phyloP scores from a whole-genome alignment of 2,329 filamentous ascomycete genomes.

The Mycosphaerella sp. region DNA sequence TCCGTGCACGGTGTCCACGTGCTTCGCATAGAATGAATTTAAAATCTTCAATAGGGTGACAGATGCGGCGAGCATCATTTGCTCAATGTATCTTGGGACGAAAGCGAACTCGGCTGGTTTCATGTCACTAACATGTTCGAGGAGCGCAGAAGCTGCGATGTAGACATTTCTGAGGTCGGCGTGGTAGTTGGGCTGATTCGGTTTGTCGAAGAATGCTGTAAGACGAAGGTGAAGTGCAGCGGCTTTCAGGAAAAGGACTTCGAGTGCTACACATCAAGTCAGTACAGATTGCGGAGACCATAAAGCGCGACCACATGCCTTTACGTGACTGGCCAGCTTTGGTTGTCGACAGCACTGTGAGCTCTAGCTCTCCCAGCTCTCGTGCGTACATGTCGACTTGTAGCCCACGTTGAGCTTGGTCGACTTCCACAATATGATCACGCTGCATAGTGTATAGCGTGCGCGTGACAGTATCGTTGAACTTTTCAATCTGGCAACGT shows the following conservation, averaged over 20 bases:
- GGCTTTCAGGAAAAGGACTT: conserved; percentile 61
- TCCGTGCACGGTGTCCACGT: conserved; percentile 63
- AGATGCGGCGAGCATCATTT: conserved; percentile 76
- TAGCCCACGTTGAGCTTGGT: conserved; percentile 34
- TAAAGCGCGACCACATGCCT: neutral
- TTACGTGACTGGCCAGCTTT: conserved; percentile 25
- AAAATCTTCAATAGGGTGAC: conserved; percentile 72
- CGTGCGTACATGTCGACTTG: conserved; percentile 36
- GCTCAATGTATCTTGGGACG: conserved; percentile 69
- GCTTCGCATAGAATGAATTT: conserved; percentile 67
- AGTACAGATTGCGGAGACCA: neutral
- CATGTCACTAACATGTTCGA: conserved; percentile 64
- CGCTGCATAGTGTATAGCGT: conserved; percentile 74
- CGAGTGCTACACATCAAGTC: conserved; percentile 36
- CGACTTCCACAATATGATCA: conserved; percentile 55
- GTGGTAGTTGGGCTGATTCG: conserved; percentile 63
- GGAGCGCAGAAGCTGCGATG: conserved; percentile 62
- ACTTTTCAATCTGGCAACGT: conserved; percentile 64
- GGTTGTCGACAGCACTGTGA: conserved; percentile 32
- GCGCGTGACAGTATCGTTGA: conserved; percentile 71
- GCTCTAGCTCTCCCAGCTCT: conserved; percentile 35
- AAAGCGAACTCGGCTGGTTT: conserved; percentile 51
- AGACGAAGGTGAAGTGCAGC: conserved; percentile 69
- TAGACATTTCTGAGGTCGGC: conserved; percentile 71
- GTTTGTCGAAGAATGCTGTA: conserved; percentile 75